phyloP scores from a whole-genome alignment of 2,329 filamentous ascomycete genomes.

The Ophiostoma sp. region DNA sequence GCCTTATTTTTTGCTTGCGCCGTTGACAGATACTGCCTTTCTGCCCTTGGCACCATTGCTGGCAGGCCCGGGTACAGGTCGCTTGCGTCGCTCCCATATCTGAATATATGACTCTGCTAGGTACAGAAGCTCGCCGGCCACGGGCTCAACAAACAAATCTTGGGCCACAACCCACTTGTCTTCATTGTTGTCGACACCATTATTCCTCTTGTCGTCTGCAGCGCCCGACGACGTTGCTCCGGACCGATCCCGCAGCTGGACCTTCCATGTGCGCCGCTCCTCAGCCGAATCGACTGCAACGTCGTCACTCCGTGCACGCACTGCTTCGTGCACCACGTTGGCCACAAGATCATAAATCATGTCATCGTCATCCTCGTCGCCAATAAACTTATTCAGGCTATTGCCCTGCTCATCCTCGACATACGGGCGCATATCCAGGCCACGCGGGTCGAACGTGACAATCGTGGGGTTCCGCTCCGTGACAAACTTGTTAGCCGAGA shows the following conservation, averaged over 20 bases:
- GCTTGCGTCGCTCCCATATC: conserved; percentile 76
- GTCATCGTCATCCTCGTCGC: conserved; percentile 88
- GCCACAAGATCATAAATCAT: conserved; percentile 94
- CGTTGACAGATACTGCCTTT: background rate
- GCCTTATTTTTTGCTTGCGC: background rate
- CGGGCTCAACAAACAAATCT: conserved; percentile 86
- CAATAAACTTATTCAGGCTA: background rate
- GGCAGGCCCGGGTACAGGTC: background rate
- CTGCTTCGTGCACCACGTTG: conserved; percentile 85
- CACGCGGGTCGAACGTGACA: conserved; percentile 81
- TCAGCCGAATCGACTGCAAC: conserved; percentile 79
- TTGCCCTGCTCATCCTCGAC: conserved; percentile 69
- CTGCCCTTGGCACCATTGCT: conserved; percentile 30
- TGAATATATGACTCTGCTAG: conserved; percentile 93
- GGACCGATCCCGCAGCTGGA: conserved; percentile 74
- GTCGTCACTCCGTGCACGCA: conserved; percentile 64
- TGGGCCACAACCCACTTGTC: conserved; percentile 85
- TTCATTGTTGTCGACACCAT: background rate
- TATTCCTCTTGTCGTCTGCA: background rate
- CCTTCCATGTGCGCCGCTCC: conserved; percentile 85
- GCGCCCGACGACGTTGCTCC: conserved; percentile 44
- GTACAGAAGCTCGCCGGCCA: conserved; percentile 83
- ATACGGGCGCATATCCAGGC: conserved; percentile 82
- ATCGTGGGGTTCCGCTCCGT: conserved; percentile 95
- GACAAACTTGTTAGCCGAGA: conserved; percentile 94